phyloP scores from a whole-genome alignment of 805 yeast species.

The Starmerella stigmatis region DNA sequence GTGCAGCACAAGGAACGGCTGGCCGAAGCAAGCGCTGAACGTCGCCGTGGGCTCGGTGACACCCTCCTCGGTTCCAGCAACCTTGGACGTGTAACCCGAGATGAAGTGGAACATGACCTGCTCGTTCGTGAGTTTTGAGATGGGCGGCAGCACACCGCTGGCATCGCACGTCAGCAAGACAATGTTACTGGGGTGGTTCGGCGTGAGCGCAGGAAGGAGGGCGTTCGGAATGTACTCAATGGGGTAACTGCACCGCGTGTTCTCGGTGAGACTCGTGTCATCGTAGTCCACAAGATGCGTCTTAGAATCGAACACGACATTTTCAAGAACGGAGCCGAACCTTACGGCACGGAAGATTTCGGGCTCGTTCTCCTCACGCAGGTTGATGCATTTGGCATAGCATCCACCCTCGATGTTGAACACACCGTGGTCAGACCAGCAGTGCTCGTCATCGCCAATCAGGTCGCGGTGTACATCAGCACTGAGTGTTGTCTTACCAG shows the following conservation, averaged over 20 bases:
- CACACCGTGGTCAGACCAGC: conserved; percentile 98
- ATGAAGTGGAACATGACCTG: conserved; percentile 99
- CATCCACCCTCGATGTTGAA: conserved; percentile 99
- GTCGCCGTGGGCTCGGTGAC: conserved; percentile 97
- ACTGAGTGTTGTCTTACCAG: conserved; percentile 94
- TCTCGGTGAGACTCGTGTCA: conserved; percentile 77
- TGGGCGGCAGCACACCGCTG: conserved; percentile 95
- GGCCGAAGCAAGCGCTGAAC: conserved; percentile 97
- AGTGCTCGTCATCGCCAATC: conserved; percentile 98
- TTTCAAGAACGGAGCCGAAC: conserved; percentile 91
- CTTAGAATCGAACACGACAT: conserved; percentile 71
- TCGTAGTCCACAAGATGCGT: conserved; percentile 78
- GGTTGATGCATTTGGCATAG: conserved; percentile 92
- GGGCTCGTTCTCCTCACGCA: conserved; percentile 87
- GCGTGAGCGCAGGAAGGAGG: conserved; percentile 85
- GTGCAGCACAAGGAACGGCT: conserved; percentile 94
- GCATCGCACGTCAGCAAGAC: conserved; percentile 94
- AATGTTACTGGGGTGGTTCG: conserved; percentile 84
- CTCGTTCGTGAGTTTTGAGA: conserved; percentile 81
- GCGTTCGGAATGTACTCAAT: conserved; percentile 95
- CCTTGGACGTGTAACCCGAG: conserved; percentile 96
- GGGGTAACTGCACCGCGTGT: conserved; percentile 98
- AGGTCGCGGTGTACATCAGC: conserved; percentile 90
- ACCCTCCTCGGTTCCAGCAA: conserved; percentile 99
- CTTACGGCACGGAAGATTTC: conserved; percentile 91